Conservation (phyloP, 2,329 filamentous ascomycete species). For the Botrytis porri region DNA sequence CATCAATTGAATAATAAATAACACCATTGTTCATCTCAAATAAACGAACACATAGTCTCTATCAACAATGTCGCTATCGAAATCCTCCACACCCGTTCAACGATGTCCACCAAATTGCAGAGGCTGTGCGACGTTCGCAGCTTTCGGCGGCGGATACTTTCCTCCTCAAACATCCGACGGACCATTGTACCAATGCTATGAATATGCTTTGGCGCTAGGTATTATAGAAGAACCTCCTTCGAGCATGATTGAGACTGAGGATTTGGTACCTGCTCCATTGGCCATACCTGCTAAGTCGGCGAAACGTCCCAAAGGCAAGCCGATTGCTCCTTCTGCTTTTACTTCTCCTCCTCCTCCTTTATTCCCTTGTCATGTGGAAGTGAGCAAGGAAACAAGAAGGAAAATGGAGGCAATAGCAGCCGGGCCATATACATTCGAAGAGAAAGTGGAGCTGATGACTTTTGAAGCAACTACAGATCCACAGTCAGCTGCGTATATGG, state of each 20-base stretch:
- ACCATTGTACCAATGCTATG: background rate
- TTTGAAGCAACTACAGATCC: background rate
- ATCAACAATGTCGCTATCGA: slow-evolving; percentile 8
- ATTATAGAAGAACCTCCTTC: background rate
- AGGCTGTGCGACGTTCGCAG: slow-evolving; percentile 4
- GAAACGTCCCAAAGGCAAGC: background rate
- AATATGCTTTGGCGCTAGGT: background rate
- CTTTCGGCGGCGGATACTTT: slow-evolving; percentile 1
- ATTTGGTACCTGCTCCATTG: background rate
- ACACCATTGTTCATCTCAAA: background rate
- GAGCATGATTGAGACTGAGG: background rate
- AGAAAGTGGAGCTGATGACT: background rate
- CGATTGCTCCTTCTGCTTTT: background rate
- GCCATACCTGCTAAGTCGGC: background rate
- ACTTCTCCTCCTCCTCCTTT: background rate
- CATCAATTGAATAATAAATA: background rate
- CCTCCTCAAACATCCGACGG: background rate
- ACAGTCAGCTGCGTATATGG: background rate
- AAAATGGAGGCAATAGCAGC: background rate
- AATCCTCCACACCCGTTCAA: slow-evolving; percentile 4
- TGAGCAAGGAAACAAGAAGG: background rate
- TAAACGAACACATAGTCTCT: background rate
- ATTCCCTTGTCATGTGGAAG: background rate
- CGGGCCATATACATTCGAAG: background rate
- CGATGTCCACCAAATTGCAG: slow-evolving; percentile 5